Percentiles rank a stretch among this genome's conserved stretches.
These are phyloP conservation scores for Tolypocladium endophyticum DNA, from an alignment of 2,329 filamentous ascomycete genomes.

Conservation along the genomic window DNA sequence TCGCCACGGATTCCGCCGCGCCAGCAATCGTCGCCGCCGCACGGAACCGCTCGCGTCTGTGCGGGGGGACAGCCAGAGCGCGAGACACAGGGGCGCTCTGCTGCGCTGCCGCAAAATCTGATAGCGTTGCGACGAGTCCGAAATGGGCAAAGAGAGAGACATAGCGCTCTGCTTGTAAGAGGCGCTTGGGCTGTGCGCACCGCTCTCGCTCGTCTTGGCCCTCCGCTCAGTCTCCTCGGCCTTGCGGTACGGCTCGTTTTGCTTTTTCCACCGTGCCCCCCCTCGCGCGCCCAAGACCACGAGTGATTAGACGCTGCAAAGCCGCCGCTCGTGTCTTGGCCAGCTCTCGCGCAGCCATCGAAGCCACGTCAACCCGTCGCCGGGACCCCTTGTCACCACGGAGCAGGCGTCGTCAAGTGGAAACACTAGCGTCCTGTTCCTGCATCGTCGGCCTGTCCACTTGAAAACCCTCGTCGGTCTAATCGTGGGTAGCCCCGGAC, in stretches of 20 bases:
- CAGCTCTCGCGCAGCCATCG: not conserved
- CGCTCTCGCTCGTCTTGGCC: not conserved
- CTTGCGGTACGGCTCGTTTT: not conserved
- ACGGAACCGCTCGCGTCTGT: not conserved
- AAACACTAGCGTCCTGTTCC: constrained; percentile 24
- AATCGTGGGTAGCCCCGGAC: not conserved
- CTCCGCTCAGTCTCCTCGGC: not conserved
- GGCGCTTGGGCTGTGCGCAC: not conserved
- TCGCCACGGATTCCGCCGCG: not conserved
- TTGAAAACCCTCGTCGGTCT: not conserved
- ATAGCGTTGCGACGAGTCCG: not conserved
- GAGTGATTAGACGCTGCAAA: not conserved
- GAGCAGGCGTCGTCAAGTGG: constrained; percentile 11
- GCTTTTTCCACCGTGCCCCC: not conserved
- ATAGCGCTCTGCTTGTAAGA: not conserved
- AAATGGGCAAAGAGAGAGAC: not conserved
- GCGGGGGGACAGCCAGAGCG: not conserved
- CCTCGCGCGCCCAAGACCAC: not conserved
- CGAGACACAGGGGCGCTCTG: not conserved
- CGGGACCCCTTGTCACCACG: not conserved
- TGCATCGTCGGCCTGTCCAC: constrained; percentile 8
- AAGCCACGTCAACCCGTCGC: not conserved
- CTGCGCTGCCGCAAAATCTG: not conserved
- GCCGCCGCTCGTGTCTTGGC: not conserved
- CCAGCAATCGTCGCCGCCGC: not conserved